Base-by-base conservation (phyloP, 768 basidiomycete species). In the Serendipita sp. region DNA sequence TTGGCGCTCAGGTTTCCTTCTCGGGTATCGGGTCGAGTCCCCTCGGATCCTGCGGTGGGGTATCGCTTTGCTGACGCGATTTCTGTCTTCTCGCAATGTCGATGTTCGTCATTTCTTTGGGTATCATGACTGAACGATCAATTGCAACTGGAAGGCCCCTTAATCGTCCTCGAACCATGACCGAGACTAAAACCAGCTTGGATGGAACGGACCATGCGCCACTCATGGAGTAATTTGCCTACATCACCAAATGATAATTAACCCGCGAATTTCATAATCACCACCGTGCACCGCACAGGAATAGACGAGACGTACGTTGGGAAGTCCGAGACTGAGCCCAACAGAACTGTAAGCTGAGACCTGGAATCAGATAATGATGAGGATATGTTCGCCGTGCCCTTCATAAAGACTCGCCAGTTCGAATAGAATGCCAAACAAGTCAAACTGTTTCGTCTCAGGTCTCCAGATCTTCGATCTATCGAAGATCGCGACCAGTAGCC, bases 111-210 rank as follows among this genome's bases (percentile, higher is more conserved):
- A 74, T 81, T 64, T 90, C 89, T 37, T 76, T 77, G 0, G 90
- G 91, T n/a, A 93, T 77, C 71, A 94, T 79, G 62, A 94, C 81
- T 0, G 92, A 88, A 62, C 92, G 83, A 73, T 92, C 90, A 53
- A 93, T 91, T 10, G 89, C 91, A 27, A 88, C 86, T 0, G 90
- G 90, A 3, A 92, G 75, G 44, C 91, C 90, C 55, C 93, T 85
- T 72, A 95, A 93, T 11, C 91, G 82, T 6, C 93, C 92, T 65
- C 96, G 87, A 66, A 99, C 80, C 91, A 98, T 98, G 68, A 98
- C 91, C 8, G 81, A 72, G 70, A 84, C 85, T 31, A 97, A 68
- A 64, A 98, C 83, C 40, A 98, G 79, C 73, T 98, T 98, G 0
- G 92, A 93, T 3, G 96, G 74, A 0, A 86, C 81, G 15, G 79